Conservation (phyloP, 2,329 filamentous ascomycete species). For the Penicillium janthinellum region DNA sequence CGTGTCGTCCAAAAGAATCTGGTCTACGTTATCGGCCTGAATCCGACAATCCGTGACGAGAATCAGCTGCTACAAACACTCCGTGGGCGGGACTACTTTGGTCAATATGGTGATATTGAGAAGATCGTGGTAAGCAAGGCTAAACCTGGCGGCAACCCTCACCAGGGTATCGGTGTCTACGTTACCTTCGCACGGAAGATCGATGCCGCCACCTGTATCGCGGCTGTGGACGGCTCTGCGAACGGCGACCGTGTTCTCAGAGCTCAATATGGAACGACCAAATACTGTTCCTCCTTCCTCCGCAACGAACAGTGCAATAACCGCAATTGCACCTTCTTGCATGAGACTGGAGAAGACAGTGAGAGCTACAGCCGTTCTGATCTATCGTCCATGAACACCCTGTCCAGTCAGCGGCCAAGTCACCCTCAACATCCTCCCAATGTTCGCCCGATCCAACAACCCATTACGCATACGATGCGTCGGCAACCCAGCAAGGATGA, state of each 20-base stretch:
- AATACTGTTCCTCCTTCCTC: conserved; percentile 97
- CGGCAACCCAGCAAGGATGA: conserved; percentile 75
- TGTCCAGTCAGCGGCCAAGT: conserved; percentile 74
- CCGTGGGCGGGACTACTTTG: conserved; percentile 90
- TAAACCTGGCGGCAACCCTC: conserved; percentile 69
- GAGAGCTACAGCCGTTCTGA: conserved; percentile 96
- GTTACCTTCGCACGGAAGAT: conserved; percentile 95
- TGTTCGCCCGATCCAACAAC: conserved; percentile 55
- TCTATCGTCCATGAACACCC: conserved; percentile 89
- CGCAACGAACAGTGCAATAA: conserved; percentile 94
- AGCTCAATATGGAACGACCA: conserved; percentile 84
- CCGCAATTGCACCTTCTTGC: conserved; percentile 95
- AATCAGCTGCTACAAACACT: conserved; percentile 82
- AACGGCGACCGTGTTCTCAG: conserved; percentile 84
- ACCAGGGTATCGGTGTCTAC: conserved; percentile 92
- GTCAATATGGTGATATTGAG: conserved; percentile 96
- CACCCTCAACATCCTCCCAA: conserved; percentile 52
- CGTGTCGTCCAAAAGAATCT: conserved; percentile 98
- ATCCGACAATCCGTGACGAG: conserved; percentile 88
- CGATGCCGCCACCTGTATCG: conserved; percentile 87
- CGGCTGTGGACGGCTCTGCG: conserved; percentile 85
- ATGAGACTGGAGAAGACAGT: conserved; percentile 97
- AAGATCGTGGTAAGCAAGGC: conserved; percentile 99
- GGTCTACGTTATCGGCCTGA: conserved; percentile 94
- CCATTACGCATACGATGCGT: conserved; percentile 63